Evolutionary conservation across 495 filamentous ascomycete species (phyloP).

Genomic region (Neurospora sp.): DNA sequence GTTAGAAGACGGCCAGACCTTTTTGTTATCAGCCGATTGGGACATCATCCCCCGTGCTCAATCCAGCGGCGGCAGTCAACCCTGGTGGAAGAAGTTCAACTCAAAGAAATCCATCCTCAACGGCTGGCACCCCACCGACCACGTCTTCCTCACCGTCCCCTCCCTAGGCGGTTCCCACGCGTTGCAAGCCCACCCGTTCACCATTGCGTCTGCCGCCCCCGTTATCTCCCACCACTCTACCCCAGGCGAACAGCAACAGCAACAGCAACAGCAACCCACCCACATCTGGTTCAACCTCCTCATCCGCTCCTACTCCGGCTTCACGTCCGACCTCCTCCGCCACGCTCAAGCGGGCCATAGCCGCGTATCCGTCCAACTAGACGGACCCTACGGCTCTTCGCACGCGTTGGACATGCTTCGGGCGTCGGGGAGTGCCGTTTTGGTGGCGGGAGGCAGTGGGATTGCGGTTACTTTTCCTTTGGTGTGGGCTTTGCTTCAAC

Average conservation of each 20-base stretch:
- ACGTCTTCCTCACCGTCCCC: slow-evolving; percentile 49
- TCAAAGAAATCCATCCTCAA: slow-evolving; percentile 25
- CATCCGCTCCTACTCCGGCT: slow-evolving; percentile 46
- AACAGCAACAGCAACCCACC: slow-evolving; percentile 8
- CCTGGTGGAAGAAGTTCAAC: slow-evolving; percentile 7
- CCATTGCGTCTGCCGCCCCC: slow-evolving; percentile 42
- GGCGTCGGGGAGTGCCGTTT: slow-evolving; percentile 33
- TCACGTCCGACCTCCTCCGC: slow-evolving; percentile 43
- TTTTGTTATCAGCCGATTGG: slow-evolving; percentile 34
- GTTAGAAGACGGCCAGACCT: slow-evolving; percentile 30
- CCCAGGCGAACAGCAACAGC: neutral
- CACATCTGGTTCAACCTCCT: slow-evolving; percentile 42
- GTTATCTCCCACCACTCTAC: neutral
- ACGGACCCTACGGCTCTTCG: slow-evolving; percentile 51
- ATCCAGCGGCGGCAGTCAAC: neutral
- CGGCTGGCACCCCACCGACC: slow-evolving; percentile 49
- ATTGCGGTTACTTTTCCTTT: slow-evolving; percentile 45
- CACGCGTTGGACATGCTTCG: slow-evolving; percentile 21
- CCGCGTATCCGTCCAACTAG: slow-evolving; percentile 29
- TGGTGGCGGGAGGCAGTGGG: slow-evolving; percentile 55
- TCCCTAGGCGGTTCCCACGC: slow-evolving; percentile 26
- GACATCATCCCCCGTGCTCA: slow-evolving; percentile 14
- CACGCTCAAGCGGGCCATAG: slow-evolving; percentile 29
- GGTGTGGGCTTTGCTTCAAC: slow-evolving; percentile 27
- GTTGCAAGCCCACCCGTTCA: slow-evolving; percentile 50